Percentiles rank a stretch among this genome's conserved stretches.
Evolutionary conservation across 257 asterid genomes (phyloP).

Genomic region (Salvia rosmarinus): DNA sequence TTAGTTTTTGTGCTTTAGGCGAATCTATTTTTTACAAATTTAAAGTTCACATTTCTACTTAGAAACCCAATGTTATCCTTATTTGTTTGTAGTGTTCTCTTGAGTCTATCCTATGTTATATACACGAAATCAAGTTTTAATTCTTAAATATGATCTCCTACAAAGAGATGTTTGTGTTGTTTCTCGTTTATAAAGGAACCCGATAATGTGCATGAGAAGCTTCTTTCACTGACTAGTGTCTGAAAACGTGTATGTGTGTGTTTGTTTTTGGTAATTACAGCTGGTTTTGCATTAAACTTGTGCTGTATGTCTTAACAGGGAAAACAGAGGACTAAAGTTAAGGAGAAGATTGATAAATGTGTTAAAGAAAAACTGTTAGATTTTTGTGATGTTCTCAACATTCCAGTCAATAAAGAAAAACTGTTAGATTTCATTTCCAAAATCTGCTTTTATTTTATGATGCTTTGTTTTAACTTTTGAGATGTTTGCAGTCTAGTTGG

Average conservation of each 20-base stretch:
- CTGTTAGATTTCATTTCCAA: no score
- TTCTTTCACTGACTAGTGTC: neutral
- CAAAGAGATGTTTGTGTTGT: no score
- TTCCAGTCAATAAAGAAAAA: slow-evolving; percentile 52
- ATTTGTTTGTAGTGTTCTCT: neutral
- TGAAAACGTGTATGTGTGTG: no score
- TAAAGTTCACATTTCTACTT: no score
- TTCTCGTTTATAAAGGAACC: no score
- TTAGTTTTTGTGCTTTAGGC: neutral
- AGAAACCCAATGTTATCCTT: neutral
- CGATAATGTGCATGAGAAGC: slow-evolving; percentile 5
- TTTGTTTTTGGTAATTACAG: neutral
- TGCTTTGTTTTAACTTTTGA: no score
- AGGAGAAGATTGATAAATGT: slow-evolving; percentile 88
- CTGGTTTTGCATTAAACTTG: slow-evolving; percentile 10
- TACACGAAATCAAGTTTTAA: neutral
- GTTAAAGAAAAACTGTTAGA: slow-evolving; percentile 83
- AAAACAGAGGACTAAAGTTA: slow-evolving; percentile 70
- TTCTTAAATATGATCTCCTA: no score
- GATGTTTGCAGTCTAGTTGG: no score
- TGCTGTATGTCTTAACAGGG: slow-evolving; percentile 48
- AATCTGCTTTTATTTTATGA: no score
- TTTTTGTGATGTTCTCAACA: slow-evolving; percentile 79
- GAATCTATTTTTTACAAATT: no score
- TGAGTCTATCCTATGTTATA: neutral